Evolutionary conservation across 768 basidiomycete genomes (phyloP), one percentile per base, ranked within the genome.

Genomic region (Russula virescens): DNA sequence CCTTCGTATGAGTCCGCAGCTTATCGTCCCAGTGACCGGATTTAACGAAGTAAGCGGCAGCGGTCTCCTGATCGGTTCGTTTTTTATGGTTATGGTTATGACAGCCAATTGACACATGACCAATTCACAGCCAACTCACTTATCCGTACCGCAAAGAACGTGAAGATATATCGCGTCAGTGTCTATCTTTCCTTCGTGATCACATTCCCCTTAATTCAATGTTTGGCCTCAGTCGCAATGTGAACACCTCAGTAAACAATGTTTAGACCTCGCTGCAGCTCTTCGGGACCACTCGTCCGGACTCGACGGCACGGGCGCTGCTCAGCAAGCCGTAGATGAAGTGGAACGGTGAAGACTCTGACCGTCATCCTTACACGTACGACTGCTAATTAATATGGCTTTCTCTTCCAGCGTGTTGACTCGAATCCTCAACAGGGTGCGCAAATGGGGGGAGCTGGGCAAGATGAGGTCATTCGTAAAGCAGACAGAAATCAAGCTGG

Each of bases 321-420:
- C 66, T 18, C 66, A 63, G 16, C 60, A 62, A 26, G 66, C 51
- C 18, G 50, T 54, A 6, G 66, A 67, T 54, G 66, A 66, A 21
- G 66, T 66, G 19, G 65, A 67, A 54, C 52, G 40, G 66, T 67
- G 52, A 46, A 34, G 23, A 10, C 14, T 34, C 38, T 11, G 13
- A 1, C 4, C 6, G n/a, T 55, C 43, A 14, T 26, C 31, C 31
- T 31, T 13, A 19, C n/a, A 9, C 40, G 19, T 26, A 34, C 7
- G 28, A 47, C 10, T 7, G 23, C 10, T 43, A 5, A 19, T 31
- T 26, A 13, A 54, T 54, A 21, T n/a, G 19, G 26, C 19, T n/a
- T 13, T 18, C 3, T 28, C 31, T n/a, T 3, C 13, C 9, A 67
- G 66, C 11, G 61, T 66, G 25, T 40, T 67, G n/a, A 53, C 40